Conservation (phyloP, 208 protist species). For the Crithidia acanthocephali region DNA sequence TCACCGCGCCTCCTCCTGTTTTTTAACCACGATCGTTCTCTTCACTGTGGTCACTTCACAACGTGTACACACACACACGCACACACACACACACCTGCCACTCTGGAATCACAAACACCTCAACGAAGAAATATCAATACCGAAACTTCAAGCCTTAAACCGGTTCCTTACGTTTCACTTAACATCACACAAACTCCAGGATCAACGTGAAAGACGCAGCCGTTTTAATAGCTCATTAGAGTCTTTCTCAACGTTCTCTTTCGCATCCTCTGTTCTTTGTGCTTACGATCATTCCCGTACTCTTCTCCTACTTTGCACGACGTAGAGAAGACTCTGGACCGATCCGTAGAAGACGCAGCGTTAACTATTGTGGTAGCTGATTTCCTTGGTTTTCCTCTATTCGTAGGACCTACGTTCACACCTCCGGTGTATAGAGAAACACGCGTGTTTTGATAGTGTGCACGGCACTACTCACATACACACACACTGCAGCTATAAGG, state of each 20-base stretch:
- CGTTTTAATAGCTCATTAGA: neutral
- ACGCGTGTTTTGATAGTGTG: neutral
- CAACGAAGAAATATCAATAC: constrained; percentile 8
- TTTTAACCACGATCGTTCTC: too few relatives aligned
- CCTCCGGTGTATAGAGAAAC: neutral
- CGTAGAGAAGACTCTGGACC: neutral
- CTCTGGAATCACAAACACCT: neutral
- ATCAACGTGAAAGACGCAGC: neutral
- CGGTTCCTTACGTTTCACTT: neutral
- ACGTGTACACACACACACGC: too few relatives aligned
- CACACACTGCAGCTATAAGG: neutral
- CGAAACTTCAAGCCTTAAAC: neutral
- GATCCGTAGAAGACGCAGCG: constrained; percentile 8
- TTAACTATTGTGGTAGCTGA: neutral
- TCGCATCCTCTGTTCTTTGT: neutral
- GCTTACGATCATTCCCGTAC: neutral
- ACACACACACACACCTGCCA: too few relatives aligned
- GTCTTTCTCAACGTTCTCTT: constrained; percentile 1
- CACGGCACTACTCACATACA: constrained; percentile 1
- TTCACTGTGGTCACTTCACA: too few relatives aligned
- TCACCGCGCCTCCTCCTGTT: too few relatives aligned
- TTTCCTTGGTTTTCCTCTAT: neutral
- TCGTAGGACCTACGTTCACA: neutral
- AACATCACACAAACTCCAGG: neutral
- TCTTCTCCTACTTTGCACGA: neutral